These are phyloP conservation scores for Corymbia calophylla DNA, from an alignment of 441 rosid genomes.

Conservation along the genomic window DNA sequence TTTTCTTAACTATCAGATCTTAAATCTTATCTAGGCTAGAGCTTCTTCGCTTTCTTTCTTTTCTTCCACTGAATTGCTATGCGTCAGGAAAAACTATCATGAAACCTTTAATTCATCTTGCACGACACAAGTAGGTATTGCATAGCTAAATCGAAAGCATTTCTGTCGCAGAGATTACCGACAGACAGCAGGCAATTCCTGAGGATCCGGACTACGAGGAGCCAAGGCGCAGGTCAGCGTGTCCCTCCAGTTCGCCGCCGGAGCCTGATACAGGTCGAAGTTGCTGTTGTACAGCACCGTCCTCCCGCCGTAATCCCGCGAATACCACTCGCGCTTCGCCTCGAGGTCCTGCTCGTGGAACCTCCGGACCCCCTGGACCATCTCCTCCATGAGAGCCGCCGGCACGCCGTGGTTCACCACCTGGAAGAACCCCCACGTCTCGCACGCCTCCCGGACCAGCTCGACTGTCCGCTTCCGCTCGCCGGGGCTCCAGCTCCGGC, in stretches of 20 bases:
- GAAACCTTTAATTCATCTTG: background rate
- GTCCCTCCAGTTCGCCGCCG: slow-evolving; percentile 33
- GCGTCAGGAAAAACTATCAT: background rate
- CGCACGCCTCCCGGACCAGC: background rate
- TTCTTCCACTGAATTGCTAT: background rate
- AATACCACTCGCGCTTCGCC: slow-evolving; percentile 10
- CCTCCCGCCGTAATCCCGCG: slow-evolving; percentile 5
- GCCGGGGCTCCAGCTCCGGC: background rate
- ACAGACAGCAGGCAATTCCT: slow-evolving; percentile 19
- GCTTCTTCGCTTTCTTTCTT: background rate
- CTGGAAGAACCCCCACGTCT: slow-evolving; percentile 9
- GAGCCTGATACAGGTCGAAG: slow-evolving; percentile 15
- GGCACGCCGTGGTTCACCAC: background rate
- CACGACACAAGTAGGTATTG: background rate
- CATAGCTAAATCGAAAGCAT: background rate
- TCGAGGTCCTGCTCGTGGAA: slow-evolving; percentile 1
- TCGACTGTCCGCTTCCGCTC: background rate
- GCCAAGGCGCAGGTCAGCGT: slow-evolving; percentile 11
- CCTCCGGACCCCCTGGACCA: background rate
- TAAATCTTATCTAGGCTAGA: background rate
- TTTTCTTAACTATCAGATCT: background rate
- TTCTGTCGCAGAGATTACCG: slow-evolving; percentile 7
- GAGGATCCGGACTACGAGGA: slow-evolving; percentile 13
- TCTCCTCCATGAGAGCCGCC: background rate
- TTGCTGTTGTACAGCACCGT: slow-evolving; percentile 19